Evolutionary conservation across 495 filamentous ascomycete genomes (phyloP).

Genomic region (Aspergillus sparsus): DNA sequence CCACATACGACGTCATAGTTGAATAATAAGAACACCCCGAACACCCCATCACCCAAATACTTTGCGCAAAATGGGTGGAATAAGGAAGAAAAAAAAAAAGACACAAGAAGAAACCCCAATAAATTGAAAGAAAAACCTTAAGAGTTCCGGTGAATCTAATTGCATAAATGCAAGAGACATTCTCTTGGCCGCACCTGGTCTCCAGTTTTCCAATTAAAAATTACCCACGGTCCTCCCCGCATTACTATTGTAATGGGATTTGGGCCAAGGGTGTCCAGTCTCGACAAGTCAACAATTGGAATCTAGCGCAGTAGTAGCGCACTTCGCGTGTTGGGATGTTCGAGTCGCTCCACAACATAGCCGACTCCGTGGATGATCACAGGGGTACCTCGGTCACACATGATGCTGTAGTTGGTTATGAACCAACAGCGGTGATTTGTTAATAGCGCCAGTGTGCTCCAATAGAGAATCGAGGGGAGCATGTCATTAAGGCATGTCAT

Average conservation of each 20-base stretch:
- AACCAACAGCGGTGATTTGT: slow-evolving; percentile 12
- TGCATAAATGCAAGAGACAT: neutral
- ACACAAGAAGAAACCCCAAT: no score
- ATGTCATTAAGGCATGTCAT: neutral
- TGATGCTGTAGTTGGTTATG: slow-evolving; percentile 21
- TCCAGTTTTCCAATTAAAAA: neutral
- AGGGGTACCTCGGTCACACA: slow-evolving; percentile 34
- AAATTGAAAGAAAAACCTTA: no score
- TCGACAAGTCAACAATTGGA: neutral
- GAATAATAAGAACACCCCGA: neutral
- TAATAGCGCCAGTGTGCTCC: neutral
- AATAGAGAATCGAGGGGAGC: slow-evolving; percentile 6
- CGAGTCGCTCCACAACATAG: slow-evolving; percentile 12
- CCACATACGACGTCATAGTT: slow-evolving; percentile 14
- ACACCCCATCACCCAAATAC: neutral
- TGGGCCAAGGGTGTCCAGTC: slow-evolving; percentile 2
- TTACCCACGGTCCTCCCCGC: slow-evolving; percentile 2
- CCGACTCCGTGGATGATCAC: slow-evolving; percentile 19
- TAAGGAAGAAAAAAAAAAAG: neutral
- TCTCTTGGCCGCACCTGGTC: neutral
- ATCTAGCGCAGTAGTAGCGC: neutral
- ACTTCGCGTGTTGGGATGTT: slow-evolving; percentile 4
- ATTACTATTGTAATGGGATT: neutral
- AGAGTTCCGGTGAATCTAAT: neutral
- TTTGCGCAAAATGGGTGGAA: neutral